Evolutionary conservation across 108 stramenopile species (phyloP), one percentile per base, ranked within the genome.

Genomic region (Aurantiochytrium sp.): DNA sequence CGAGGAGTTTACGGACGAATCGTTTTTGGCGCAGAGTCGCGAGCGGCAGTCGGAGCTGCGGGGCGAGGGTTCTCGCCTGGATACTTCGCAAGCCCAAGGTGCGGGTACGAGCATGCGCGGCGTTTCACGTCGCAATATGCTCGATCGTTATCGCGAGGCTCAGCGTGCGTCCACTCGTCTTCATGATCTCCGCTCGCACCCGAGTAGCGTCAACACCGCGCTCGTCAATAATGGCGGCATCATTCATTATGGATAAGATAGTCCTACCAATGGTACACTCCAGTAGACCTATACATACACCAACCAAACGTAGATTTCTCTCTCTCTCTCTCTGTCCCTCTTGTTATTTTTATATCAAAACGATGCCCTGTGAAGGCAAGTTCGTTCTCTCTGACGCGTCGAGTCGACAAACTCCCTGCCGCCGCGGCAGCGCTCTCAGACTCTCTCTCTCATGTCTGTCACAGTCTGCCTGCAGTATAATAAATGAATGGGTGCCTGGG

Each of bases 161-260:
- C 73, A 83, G 47, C 44, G 21, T 21, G 49, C 73, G 21, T 45
- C 73, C 10, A 28, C 25, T 10, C 73, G 73, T 21, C 25, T 35
- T 0, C 44, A 51, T 16, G 49, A 21, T 5, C 44, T 51, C 44
- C 5, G 5, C 49, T 19, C 10, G 73, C 19, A 55, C 12, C 10
- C 18, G 6, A 45, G n/a, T 21, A 51, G 73, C 49, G 49, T 83
- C n/a, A 83, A 83, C 49, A 83, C 73, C 5, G 5, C 73, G 49
- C 49, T 83, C 23, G 73, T 43, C 44, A 83, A 83, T 43, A 83
- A 83, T 21, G 73, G 73, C n/a, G 73, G 73, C n/a, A 83, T 83
- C 23, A 28, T 83, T 10, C 49, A 83, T 43, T 64, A 35, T 21
- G 12, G 35, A 64, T 25, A 16, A 64, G 58, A 19, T 18, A 59